Conservation (phyloP, 2,329 filamentous ascomycete genomes). For the Colletotrichum eremochloae region DNA sequence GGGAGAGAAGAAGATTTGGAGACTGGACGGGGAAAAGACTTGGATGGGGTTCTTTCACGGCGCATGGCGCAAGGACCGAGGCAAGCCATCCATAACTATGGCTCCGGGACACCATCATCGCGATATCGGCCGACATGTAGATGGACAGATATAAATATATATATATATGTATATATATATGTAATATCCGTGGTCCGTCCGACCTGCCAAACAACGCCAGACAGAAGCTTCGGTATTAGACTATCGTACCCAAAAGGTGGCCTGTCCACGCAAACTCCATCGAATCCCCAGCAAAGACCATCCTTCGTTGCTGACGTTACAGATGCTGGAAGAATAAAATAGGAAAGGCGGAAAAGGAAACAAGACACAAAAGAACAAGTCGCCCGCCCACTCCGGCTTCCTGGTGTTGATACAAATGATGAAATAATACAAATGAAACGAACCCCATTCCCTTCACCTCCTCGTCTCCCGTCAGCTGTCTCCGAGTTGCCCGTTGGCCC, state of each 20-base stretch:
- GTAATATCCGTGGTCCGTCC: neutral
- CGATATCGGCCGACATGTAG: neutral
- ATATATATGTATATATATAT: neutral
- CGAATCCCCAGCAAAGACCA: constrained; percentile 20
- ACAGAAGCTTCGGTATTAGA: constrained; percentile 33
- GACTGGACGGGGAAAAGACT: neutral
- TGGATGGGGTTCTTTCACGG: neutral
- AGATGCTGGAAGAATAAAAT: constrained; percentile 7
- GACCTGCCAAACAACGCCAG: constrained; percentile 11
- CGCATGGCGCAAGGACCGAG: neutral
- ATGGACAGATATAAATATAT: neutral
- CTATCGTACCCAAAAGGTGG: constrained; percentile 38
- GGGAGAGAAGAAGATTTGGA: neutral
- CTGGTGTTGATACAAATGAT: constrained; percentile 20
- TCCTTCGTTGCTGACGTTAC: constrained; percentile 21
- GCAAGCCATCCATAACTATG: neutral
- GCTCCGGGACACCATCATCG: neutral
- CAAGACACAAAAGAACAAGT: constrained; percentile 9
- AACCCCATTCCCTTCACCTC: neutral
- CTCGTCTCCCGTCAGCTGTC: neutral
- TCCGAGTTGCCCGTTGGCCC: constrained; percentile 35
- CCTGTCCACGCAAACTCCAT: constrained; percentile 31
- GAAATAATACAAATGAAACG: constrained; percentile 18
- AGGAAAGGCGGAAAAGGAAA: neutral
- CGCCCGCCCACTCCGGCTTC: constrained; percentile 10